Base-by-base conservation (phyloP, 495 filamentous ascomycete genomes). In the Aspergillus sclerotiicarbonarius region DNA sequence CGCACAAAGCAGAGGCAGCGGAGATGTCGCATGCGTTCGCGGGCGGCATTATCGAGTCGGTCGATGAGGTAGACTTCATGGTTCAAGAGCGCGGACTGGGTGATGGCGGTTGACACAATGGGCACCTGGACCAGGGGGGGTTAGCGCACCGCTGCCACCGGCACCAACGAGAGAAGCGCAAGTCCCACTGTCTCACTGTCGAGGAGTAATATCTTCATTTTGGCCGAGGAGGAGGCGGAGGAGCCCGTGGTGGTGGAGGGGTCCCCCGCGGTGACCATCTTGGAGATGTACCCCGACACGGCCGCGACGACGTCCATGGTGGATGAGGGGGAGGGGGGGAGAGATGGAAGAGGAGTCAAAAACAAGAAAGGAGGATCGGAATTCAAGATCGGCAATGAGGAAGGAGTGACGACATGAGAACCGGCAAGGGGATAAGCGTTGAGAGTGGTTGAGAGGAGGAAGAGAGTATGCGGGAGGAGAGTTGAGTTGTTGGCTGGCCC, bases 61-160 rank as follows among this genome's bases (percentile, higher is more conserved):
- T 98, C 94, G 54, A 93, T 96, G 53, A 98, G 90, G 74, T 96
- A 98, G 59, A 98, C 90, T 75, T 97, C 92, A 69, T 98, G 92
- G 68, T 91, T 96, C 57, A 98, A 86, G n/a, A 98, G 82, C 37
- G 91, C 84, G 43, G 94, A 98, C 67, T 98, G 95, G 0, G 95
- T 97, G 57, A 94, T 93, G 56, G 94, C 91, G 16, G 92, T 92
- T 20, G 95, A 98, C 32, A 96, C 83, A 62, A 96, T 94, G 35
- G 91, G 82, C 18, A 98, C 83, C 87, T 90, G 57, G 43, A 6
- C 13, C 12, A 8, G 25, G 32, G 35, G 8, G n/a, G 2, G 16
- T 62, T 54, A 62, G 59, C 50, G 19, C 46, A 18, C 30, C 21
- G 4, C 18, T 30, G 21, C 41, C 43, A 50, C n/a, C 13, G n/a